A percentile compares a stretch with the other conserved stretches of the same genome.
Evolutionary conservation across 2,329 filamentous ascomycete species (phyloP).

Genomic region (Coniochaeta sp.): DNA sequence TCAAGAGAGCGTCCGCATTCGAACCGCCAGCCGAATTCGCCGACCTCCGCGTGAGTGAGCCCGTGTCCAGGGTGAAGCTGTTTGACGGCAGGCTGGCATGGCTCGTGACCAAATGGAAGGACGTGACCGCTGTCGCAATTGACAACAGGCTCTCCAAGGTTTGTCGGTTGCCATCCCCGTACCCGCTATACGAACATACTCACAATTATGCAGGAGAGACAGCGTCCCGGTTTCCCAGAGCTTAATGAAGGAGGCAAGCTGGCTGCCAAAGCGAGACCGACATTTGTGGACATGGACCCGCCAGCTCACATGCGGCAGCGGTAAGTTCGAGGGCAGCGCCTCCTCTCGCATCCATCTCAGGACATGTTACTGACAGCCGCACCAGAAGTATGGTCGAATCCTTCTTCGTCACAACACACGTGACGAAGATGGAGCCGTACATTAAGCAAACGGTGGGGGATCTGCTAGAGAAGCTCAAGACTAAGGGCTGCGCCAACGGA

Average conservation of each 20-base stretch:
- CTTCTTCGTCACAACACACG: slow-evolving; percentile 30
- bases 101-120: slow-evolving; percentile 40
- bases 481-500: slow-evolving; percentile 24
- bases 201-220: slow-evolving; percentile 24
- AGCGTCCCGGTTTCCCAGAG: slow-evolving; percentile 37
- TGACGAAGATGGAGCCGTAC: slow-evolving; percentile 33
- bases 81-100: slow-evolving; percentile 39
- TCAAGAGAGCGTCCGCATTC: slow-evolving; percentile 27
- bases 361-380: not conserved
- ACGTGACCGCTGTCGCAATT: slow-evolving; percentile 36
- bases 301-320: slow-evolving; percentile 39
- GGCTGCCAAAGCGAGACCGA: slow-evolving; percentile 40
- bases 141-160: slow-evolving; percentile 40
- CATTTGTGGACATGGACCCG: slow-evolving; percentile 44
- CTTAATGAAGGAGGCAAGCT: slow-evolving; percentile 37
- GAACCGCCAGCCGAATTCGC: slow-evolving; percentile 38
- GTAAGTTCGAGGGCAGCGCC: slow-evolving; percentile 18
- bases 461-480: slow-evolving; percentile 31
- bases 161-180: too few species aligned
- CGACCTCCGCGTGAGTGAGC: slow-evolving; percentile 31
- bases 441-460: slow-evolving; percentile 37
- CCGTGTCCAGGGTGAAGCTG: slow-evolving; percentile 36
- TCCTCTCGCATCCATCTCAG: too few species aligned
- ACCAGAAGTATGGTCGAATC: slow-evolving; percentile 37
- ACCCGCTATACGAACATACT: too few species aligned